phyloP scores from a whole-genome alignment of 805 yeast species.

The Cyberlindnera suaveolens region DNA sequence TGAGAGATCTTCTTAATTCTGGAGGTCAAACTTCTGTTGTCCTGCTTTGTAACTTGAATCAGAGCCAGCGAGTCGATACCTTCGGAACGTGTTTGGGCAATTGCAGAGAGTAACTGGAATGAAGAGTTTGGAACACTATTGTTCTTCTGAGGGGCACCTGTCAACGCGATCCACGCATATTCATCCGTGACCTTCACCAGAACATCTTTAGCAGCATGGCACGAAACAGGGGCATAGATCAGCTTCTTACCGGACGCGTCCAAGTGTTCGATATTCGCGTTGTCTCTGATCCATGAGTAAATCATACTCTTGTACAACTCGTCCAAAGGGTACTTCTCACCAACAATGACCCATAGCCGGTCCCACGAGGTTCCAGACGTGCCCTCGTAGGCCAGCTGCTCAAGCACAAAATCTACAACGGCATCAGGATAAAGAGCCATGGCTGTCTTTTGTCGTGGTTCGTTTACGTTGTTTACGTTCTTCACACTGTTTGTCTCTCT shows the following conservation, averaged over 20 bases:
- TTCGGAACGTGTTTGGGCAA: constrained; percentile 46
- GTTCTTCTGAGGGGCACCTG: constrained; percentile 49
- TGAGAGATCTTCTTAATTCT: constrained; percentile 52
- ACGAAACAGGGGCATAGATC: not conserved
- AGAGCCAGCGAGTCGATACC: constrained; percentile 60
- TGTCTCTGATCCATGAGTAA: constrained; percentile 32
- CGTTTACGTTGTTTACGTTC: not conserved
- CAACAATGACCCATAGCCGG: constrained; percentile 29
- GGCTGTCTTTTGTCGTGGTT: not conserved
- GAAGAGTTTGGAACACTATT: constrained; percentile 50
- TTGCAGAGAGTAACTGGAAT: constrained; percentile 48
- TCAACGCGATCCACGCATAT: constrained; percentile 49
- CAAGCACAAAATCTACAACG: constrained; percentile 27
- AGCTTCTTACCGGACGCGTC: not conserved
- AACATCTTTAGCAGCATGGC: constrained; percentile 5
- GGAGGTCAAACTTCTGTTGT: constrained; percentile 61
- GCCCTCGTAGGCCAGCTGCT: constrained; percentile 31
- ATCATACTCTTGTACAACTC: constrained; percentile 27
- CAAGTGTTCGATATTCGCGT: constrained; percentile 15
- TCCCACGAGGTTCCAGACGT: constrained; percentile 26
- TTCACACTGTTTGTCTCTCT: not conserved
- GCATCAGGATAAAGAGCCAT: constrained; percentile 14
- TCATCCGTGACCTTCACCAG: constrained; percentile 41
- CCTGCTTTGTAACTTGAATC: constrained; percentile 55
- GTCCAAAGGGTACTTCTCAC: constrained; percentile 19